Conservation (phyloP, 495 filamentous ascomycete species). For the Podospora pseudoanserina region DNA sequence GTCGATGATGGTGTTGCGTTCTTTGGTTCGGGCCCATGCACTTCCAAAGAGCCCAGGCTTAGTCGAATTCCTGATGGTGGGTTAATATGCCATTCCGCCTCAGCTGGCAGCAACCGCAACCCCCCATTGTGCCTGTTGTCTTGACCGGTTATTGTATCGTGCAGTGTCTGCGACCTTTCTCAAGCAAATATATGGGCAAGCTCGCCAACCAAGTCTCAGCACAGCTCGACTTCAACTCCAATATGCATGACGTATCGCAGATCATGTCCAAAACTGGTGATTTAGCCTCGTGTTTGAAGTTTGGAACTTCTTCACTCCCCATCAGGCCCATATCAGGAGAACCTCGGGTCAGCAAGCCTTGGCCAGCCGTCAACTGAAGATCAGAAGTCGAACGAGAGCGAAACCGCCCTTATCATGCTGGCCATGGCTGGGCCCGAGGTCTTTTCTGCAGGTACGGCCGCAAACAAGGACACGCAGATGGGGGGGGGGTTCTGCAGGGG, state of each 20-base stretch:
- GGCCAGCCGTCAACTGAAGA: not conserved
- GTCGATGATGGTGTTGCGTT: not conserved
- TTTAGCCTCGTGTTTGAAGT: not conserved
- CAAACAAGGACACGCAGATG: not conserved
- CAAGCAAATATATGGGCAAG: not conserved
- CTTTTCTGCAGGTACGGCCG: conserved; percentile 2
- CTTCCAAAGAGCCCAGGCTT: not conserved
- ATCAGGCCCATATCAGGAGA: not conserved
- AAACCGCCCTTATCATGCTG: not conserved
- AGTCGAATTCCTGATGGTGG: conserved; percentile 4
- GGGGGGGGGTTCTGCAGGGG: not conserved
- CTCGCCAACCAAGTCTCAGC: not conserved
- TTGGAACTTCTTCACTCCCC: not conserved
- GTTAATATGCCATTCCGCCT: conserved; percentile 8
- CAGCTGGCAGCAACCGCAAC: conserved; percentile 6
- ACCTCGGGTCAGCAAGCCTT: not conserved
- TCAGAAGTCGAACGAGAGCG: not conserved
- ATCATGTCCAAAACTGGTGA: conserved; percentile 3
- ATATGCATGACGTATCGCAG: conserved; percentile 5
- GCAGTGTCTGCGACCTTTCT: not conserved
- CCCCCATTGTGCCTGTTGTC: not conserved
- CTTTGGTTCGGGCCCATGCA: not conserved
- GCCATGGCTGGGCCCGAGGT: not conserved
- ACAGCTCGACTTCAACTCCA: not conserved
- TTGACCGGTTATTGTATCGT: not conserved